Evolutionary conservation across 176 grass and related monocot species (phyloP), one percentile per base, ranked within the genome.

Genomic region (Chloris gayana): DNA sequence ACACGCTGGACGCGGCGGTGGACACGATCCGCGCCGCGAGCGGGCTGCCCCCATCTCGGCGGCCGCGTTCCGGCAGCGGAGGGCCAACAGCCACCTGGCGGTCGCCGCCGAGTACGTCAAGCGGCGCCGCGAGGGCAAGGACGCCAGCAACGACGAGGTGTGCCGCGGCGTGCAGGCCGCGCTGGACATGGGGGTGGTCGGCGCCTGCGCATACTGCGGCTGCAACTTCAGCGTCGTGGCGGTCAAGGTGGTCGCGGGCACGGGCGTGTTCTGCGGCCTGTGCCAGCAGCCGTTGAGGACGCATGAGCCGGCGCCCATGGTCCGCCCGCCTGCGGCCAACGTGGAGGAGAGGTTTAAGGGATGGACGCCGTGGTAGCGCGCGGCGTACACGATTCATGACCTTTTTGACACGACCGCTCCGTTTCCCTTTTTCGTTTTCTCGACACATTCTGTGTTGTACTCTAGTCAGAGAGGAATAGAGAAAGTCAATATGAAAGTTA

Each of bases 191-290:
- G 6, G 32, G 44, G 45, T 79, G 44, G 1, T 18, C 12, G 76
- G 76, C 21, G 4, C 12, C 3, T 67, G 62, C 76, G 76, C 76
- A 44, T 79, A 79, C 76, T 79, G 76, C 76, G 76, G 76, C 42
- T 34, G 44, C 76, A 67, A 37, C 62, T 79, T 67, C 76, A 17
- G 4, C 62, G 62, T 79, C 21, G 62, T 37, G 62, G 19, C 62
- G 29, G 62, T 17, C 18, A 3, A 3, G 62, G 76, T 15, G 11
- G 0, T n/a, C 12, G 1, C 2, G 30, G 61, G 3, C 19, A 0
- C 14, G 30, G 44, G 61, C 30, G 5, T 0, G 13, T 21, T 24
- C 44, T 79, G 76, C 45, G 62, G 62, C 62, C 2, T n/a, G 19
- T 66, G 76, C 30, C 6, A 11, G 19, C 60, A 44, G 19, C 19